Percentiles rank a stretch among this genome's conserved stretches.
phyloP scores from a whole-genome alignment of 2,329 filamentous ascomycete genomes.

The Hypoxylon sp. region DNA sequence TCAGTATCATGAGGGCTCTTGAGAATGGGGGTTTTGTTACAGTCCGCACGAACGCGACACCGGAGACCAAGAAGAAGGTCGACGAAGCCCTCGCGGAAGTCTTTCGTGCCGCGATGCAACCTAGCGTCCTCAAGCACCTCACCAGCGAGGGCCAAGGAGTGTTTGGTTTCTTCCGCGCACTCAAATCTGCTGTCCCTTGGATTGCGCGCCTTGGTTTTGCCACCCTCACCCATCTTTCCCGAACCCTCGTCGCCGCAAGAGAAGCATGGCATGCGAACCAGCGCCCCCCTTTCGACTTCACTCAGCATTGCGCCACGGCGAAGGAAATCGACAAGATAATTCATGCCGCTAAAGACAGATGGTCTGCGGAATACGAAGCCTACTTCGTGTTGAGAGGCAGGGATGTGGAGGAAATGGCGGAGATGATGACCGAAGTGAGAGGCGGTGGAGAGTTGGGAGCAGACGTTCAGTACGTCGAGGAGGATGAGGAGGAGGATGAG shows the following conservation, averaged over 20 bases:
- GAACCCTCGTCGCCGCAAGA: constrained; percentile 7
- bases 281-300: not conserved
- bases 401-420: too few species aligned
- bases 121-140: not conserved
- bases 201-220: not conserved
- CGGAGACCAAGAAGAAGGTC: not conserved
- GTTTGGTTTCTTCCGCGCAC: not conserved
- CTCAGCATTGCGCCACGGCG: constrained; percentile 7
- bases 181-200: not conserved
- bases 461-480: too few species aligned
- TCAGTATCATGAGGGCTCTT: not conserved
- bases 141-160: constrained; percentile 3
- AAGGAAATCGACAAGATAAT: constrained; percentile 20
- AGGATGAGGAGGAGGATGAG: too few species aligned
- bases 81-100: not conserved
- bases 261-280: constrained; percentile 12
- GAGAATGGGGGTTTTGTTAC: too few species aligned
- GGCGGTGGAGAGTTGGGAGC: too few species aligned
- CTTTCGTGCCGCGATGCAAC: not conserved
- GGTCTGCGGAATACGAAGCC: not conserved
- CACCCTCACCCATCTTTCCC: constrained; percentile 8
- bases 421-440: too few species aligned
- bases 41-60: not conserved
- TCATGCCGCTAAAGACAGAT: not conserved
- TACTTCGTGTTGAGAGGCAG: too few species aligned